phyloP scores from a whole-genome alignment of 2,329 filamentous ascomycete species.

The Diaporthe vexans region DNA sequence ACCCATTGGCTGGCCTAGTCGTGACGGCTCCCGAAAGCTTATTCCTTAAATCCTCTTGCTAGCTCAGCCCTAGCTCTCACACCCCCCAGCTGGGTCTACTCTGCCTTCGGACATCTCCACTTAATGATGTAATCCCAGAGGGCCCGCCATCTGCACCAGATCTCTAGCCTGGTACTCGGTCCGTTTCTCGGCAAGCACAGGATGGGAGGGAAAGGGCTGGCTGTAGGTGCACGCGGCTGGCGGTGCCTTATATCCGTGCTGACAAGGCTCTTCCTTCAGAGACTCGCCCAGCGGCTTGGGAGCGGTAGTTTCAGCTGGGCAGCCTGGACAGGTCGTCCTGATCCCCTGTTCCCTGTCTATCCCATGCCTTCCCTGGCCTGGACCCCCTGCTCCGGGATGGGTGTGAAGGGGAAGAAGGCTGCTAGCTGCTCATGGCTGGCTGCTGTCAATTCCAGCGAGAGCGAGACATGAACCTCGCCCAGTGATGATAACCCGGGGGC shows the following conservation, averaged over 20 bases:
- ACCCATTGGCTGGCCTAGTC: conserved; percentile 11
- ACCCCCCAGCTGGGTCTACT: background rate
- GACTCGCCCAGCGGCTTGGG: background rate
- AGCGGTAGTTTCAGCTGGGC: conserved; percentile 24
- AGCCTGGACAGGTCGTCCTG: background rate
- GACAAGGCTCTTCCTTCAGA: background rate
- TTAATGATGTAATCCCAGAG: conserved; percentile 30
- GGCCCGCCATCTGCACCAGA: conserved; percentile 25
- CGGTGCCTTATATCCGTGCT: conserved; percentile 28
- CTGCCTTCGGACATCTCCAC: conserved; percentile 40
- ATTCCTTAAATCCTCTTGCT: background rate
- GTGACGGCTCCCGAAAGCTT: conserved; percentile 34
- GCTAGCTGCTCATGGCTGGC: background rate
- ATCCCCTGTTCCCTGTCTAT: background rate
- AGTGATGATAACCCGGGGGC: background rate
- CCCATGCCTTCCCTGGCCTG: too few relatives aligned
- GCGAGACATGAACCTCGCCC: background rate
- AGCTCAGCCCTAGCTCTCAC: conserved; percentile 27
- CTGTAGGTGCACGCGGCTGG: background rate
- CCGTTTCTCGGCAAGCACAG: conserved; percentile 26
- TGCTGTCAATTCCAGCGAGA: background rate
- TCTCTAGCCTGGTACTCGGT: conserved; percentile 24
- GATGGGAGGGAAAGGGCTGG: background rate
- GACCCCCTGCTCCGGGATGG: background rate
- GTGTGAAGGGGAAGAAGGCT: too few relatives aligned